Evolutionary conservation across 441 rosid species (phyloP), one percentile per base, ranked within the genome.

Genomic region (Pelargonium myrrhifolium): DNA sequence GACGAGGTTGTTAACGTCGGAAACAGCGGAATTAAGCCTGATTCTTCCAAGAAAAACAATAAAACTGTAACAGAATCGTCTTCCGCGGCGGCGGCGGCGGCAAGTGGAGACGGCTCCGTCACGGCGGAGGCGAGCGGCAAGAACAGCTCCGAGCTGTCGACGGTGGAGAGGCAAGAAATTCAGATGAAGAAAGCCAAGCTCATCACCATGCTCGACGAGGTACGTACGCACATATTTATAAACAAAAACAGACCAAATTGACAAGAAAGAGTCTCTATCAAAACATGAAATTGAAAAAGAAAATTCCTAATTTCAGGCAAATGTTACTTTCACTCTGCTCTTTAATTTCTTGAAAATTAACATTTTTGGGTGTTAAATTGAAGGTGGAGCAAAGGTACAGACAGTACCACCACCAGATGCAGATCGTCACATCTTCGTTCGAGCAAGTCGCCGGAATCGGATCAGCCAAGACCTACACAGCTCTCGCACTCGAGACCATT

Each of bases 111-210:
- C 9, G 92, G 80, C 40, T 78, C 86, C 0, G 80, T 71, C 24
- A 81, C 76, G 4, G 87, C 74, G 17, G 90, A 81, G 24, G 73
- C 73, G 1, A 72, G 74, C 6, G 84, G 86, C 20, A 90, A 83
- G 76, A 79, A 81, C 14, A 75, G 80, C 6, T 75, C 80, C 12
- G 97, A 93, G 72, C 83, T 89, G 20, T 75, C 83, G 42, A 88
- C 92, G 14, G 92, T 89, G 2, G 98, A 93, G 83, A 89, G 95
- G 64, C 98, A 93, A 72, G 98, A 93, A 68, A 83, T 90, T 87
- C 98, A 93, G 88, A 89, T 89, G 96, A 93, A 86, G 84, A 93
- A 93, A 80, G 98, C 96, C 3, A 93, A 90, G 79, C 86, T 93
- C 15, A 86, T 84, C 22, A 82, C 69, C 81, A 93, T 93, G 97